Conservation (phyloP, 768 basidiomycete genomes). For the Russula virescens region DNA sequence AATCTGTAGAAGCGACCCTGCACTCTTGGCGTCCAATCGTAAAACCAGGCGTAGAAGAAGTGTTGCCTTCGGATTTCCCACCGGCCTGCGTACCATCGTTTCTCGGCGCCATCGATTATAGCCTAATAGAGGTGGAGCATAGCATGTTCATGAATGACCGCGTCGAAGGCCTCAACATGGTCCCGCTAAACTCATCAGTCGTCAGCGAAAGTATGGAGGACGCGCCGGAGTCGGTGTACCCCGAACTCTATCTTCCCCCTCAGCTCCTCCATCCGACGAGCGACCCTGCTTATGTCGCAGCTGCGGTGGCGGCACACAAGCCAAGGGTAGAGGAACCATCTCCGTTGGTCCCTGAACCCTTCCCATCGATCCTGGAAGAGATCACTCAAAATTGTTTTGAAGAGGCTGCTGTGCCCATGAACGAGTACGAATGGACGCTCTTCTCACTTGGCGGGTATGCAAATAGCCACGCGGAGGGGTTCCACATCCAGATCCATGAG, state of each 20-base stretch:
- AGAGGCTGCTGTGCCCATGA: not conserved
- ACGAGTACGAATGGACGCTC: not conserved
- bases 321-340: not conserved
- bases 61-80: conserved; percentile 1
- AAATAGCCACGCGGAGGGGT: not conserved
- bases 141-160: not conserved
- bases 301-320: not conserved
- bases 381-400: not conserved
- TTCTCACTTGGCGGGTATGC: not conserved
- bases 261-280: conserved; percentile 4
- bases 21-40: conserved; percentile 8
- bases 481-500: not conserved
- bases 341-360: not conserved
- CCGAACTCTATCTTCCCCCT: conserved; percentile 9
- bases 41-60: not conserved
- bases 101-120: not conserved
- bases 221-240: not conserved
- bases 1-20: not conserved
- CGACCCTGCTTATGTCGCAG: not conserved
- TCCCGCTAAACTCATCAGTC: not conserved
- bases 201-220: not conserved
- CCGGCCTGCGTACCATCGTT: not conserved
- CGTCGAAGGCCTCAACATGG: not conserved
- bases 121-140: not conserved
- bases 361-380: not conserved